A percentile compares a stretch with the other conserved stretches of the same genome.
These are phyloP conservation scores for Hordeum vulgare DNA, from an alignment of 176 grass and related monocot genomes.

Conservation along the genomic window DNA sequence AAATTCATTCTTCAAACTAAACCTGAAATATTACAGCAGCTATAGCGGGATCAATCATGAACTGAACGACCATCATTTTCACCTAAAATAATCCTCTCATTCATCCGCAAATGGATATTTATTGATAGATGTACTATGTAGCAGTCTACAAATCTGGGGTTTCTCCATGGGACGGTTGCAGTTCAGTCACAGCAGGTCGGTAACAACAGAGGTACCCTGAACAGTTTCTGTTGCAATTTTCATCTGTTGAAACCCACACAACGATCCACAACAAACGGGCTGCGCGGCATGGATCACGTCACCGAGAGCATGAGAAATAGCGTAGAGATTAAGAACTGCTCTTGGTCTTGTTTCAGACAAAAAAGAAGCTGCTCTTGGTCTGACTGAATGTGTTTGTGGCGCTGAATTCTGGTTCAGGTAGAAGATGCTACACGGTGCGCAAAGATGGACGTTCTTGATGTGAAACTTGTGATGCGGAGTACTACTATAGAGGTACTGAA, in stretches of 20 bases:
- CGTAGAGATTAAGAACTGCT: no score
- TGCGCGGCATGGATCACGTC: not conserved
- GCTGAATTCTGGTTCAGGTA: not conserved
- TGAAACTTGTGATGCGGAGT: not conserved
- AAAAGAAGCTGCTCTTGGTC: not conserved
- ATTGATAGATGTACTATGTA: not conserved
- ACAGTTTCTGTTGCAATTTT: not conserved
- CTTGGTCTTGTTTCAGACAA: not conserved
- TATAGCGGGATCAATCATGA: not conserved
- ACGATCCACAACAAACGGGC: not conserved
- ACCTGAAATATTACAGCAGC: not conserved
- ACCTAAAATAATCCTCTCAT: not conserved
- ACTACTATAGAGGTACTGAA: no score
- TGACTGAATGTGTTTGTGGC: not conserved
- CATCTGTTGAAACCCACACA: not conserved
- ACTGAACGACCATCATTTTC: not conserved
- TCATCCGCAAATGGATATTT: not conserved
- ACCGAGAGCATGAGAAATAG: not conserved
- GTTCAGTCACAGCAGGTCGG: not conserved
- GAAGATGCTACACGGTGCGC: not conserved
- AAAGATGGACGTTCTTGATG: not conserved
- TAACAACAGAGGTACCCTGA: not conserved
- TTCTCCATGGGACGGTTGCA: not conserved
- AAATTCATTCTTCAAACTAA: not conserved
- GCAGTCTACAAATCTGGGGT: not conserved